phyloP scores from a whole-genome alignment of 2,329 filamentous ascomycete species.

The Trichoderma simmonsii region DNA sequence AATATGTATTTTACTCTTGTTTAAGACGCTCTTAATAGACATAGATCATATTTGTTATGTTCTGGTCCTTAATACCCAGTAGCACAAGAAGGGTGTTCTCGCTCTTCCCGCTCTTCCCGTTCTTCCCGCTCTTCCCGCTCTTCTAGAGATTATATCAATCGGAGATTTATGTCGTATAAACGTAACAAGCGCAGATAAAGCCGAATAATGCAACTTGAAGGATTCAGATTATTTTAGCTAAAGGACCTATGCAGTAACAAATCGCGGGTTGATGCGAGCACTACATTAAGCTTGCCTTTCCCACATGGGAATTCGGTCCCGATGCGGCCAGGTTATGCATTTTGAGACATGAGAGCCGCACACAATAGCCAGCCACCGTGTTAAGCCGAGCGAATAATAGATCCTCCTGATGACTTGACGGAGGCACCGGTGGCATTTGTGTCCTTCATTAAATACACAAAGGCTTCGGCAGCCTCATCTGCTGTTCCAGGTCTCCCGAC shows the following conservation, averaged over 20 bases:
- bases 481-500: constrained; percentile 26
- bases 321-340: background rate
- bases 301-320: background rate
- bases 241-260: background rate
- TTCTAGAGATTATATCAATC: background rate
- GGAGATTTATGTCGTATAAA: background rate
- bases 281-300: background rate
- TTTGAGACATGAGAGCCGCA: background rate
- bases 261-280: too few species aligned
- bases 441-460: constrained; percentile 43
- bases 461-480: constrained; percentile 43
- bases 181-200: background rate
- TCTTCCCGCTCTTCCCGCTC: background rate
- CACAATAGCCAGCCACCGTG: background rate
- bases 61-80: background rate
- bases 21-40: background rate
- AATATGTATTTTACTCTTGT: background rate
- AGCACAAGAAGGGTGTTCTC: background rate
- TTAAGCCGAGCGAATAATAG: background rate
- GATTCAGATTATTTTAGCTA: background rate
- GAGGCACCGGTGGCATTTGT: constrained; percentile 35
- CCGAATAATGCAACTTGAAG: background rate
- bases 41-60: background rate
- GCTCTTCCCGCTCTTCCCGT: background rate
- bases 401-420: constrained; percentile 28